phyloP scores from a whole-genome alignment of 1,139 yeast species.

The Taiozyma sp. region DNA sequence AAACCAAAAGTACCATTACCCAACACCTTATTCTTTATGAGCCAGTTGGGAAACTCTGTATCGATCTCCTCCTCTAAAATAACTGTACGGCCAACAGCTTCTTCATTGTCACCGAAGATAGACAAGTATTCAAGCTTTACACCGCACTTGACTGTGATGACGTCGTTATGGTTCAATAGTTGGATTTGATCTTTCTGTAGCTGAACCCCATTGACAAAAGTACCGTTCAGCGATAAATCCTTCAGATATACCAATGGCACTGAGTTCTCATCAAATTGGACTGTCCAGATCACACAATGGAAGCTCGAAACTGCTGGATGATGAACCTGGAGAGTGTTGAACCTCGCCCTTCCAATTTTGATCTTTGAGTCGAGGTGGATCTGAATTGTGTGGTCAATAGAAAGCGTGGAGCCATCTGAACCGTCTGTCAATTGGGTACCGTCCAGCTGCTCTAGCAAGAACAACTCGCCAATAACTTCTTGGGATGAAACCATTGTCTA shows the following conservation, averaged over 20 bases:
- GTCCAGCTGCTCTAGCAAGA: neutral
- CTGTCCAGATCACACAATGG: constrained; percentile 46
- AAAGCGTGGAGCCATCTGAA: neutral
- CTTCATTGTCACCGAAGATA: constrained; percentile 16
- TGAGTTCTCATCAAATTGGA: constrained; percentile 45
- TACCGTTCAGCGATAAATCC: constrained; percentile 54
- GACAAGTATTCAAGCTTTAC: constrained; percentile 25
- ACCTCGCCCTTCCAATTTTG: constrained; percentile 30
- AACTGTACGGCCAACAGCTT: constrained; percentile 10
- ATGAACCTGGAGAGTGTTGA: constrained; percentile 26
- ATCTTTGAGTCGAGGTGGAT: constrained; percentile 18
- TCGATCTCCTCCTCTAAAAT: constrained; percentile 19
- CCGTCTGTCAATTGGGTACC: neutral
- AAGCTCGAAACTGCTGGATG: constrained; percentile 36
- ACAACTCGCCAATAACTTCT: constrained; percentile 1
- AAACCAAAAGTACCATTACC: constrained; percentile 65
- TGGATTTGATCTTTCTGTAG: constrained; percentile 32
- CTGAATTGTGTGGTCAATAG: constrained; percentile 3
- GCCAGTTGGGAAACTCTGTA: constrained; percentile 35
- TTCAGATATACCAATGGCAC: constrained; percentile 47
- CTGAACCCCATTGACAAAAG: constrained; percentile 36
- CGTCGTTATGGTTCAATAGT: constrained; percentile 42
- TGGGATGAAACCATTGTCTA: neutral
- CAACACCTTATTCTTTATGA: constrained; percentile 36
- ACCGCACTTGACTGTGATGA: constrained; percentile 35